phyloP scores from a whole-genome alignment of 2,329 filamentous ascomycete species.

The Clonostachys byssicola region DNA sequence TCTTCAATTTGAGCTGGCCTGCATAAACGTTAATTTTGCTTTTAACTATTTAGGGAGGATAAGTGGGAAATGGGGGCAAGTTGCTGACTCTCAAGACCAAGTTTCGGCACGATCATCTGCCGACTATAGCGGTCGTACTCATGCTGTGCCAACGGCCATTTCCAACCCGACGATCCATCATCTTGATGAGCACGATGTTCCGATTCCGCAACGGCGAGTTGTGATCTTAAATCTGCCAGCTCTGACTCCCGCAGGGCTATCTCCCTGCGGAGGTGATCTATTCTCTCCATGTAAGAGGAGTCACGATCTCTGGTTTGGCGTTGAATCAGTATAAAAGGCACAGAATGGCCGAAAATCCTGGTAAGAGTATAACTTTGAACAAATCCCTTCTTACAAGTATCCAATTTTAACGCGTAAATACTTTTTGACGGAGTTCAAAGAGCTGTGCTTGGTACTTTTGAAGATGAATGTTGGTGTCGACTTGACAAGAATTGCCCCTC shows the following conservation, averaged over 20 bases:
- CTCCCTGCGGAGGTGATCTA: constrained; percentile 36
- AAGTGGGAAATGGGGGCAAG: constrained; percentile 46
- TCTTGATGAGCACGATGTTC: constrained; percentile 7
- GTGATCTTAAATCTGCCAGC: constrained; percentile 35
- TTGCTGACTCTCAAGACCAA: constrained; percentile 51
- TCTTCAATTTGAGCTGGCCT: constrained; percentile 75
- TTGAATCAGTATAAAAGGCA: neutral
- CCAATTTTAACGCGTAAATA: no score
- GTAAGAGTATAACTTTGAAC: no score
- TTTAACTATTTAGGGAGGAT: neutral
- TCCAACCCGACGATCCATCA: constrained; percentile 21
- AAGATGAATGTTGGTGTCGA: no score
- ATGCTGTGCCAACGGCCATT: constrained; percentile 65
- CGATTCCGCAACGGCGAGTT: constrained; percentile 36
- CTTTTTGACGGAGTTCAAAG: no score
- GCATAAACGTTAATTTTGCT: neutral
- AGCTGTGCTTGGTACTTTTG: no score
- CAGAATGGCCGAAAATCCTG: no score
- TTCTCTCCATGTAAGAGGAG: constrained; percentile 24
- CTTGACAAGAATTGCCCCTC: no score
- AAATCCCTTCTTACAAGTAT: no score
- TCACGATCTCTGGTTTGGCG: no score
- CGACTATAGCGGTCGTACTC: constrained; percentile 87
- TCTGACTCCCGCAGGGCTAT: constrained; percentile 44
- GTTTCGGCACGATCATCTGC: constrained; percentile 81